Percentiles rank a stretch among this genome's conserved stretches.
Evolutionary conservation across 2,329 filamentous ascomycete species (phyloP).

Genomic region (Ceratocystis colombiana): DNA sequence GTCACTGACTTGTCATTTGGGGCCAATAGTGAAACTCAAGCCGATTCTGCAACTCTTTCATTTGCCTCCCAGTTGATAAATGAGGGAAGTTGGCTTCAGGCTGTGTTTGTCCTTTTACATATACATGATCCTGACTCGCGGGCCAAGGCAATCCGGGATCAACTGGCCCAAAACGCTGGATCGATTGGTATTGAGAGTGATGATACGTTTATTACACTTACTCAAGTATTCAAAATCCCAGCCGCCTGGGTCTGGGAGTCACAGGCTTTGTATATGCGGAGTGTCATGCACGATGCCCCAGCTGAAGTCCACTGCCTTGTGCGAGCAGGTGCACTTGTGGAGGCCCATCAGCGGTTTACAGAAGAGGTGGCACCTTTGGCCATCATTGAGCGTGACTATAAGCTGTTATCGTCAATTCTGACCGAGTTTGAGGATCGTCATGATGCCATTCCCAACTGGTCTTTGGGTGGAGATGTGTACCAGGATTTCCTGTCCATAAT

Average conservation of each 20-base stretch:
- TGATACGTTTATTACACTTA: slow-evolving; percentile 47
- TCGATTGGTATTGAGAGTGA: slow-evolving; percentile 51
- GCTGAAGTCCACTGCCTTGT: slow-evolving; percentile 72
- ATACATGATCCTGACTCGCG: slow-evolving; percentile 55
- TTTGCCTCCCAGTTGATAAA: slow-evolving; percentile 56
- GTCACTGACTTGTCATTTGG: slow-evolving; percentile 45
- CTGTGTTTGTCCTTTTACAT: slow-evolving; percentile 68
- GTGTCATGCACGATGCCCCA: slow-evolving; percentile 56
- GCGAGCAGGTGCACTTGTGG: slow-evolving; percentile 61
- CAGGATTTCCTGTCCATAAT: slow-evolving; percentile 48
- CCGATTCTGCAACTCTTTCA: slow-evolving; percentile 55
- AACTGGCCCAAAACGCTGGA: slow-evolving; percentile 61
- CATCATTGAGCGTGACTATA: slow-evolving; percentile 73
- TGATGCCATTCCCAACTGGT: slow-evolving; percentile 60
- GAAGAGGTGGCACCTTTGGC: slow-evolving; percentile 70
- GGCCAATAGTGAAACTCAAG: slow-evolving; percentile 46
- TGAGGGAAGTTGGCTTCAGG: slow-evolving; percentile 56
- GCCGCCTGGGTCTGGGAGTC: slow-evolving; percentile 75
- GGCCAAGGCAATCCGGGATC: slow-evolving; percentile 57
- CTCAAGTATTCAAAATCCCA: slow-evolving; percentile 59
- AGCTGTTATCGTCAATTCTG: slow-evolving; percentile 57
- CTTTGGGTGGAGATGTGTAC: slow-evolving; percentile 71
- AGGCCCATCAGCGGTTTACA: slow-evolving; percentile 76
- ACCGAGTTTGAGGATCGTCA: slow-evolving; percentile 57
- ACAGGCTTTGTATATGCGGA: slow-evolving; percentile 71